Conservation (phyloP, 1,284 basidiomycete species). For the Marasmius oreades region DNA sequence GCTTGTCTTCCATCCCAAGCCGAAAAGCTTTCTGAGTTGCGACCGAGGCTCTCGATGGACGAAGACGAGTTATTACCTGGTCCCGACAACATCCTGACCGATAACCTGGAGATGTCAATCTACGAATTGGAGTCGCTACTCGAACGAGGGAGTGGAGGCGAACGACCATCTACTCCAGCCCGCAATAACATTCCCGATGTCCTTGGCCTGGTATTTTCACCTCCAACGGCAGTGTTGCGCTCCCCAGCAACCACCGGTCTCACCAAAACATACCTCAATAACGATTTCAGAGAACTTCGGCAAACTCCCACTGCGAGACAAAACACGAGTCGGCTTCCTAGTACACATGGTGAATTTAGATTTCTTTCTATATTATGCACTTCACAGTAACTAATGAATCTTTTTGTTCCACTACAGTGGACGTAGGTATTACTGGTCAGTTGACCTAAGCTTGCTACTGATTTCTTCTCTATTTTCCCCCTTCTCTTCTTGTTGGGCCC, state of each 20-base stretch:
- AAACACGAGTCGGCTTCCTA: conserved; percentile 78
- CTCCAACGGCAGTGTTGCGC: conserved; percentile 65
- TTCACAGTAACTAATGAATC: conserved; percentile 6
- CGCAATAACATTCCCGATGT: conserved; percentile 47
- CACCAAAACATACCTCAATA: conserved; percentile 73
- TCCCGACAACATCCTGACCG: conserved; percentile 25
- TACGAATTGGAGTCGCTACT: conserved; percentile 34
- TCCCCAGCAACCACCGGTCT: conserved; percentile 73
- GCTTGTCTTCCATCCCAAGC: conserved; percentile 23
- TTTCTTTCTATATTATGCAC: conserved; percentile 9
- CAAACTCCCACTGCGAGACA: conserved; percentile 62
- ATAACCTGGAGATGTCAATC: conserved; percentile 28
- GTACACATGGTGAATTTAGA: conserved; percentile 68
- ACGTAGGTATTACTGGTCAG: conserved; percentile 39
- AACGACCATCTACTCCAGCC: conserved; percentile 44
- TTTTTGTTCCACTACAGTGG: conserved; percentile 27
- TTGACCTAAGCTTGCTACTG: conserved; percentile 24
- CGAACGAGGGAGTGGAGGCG: conserved; percentile 23
- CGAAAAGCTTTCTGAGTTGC: conserved; percentile 22
- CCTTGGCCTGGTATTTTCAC: conserved; percentile 58
- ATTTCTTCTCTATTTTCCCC: conserved; percentile 11
- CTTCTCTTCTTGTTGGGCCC: not conserved
- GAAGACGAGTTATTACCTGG: conserved; percentile 23
- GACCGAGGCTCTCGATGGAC: conserved; percentile 31
- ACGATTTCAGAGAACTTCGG: conserved; percentile 73